Evolutionary conservation across 2,329 filamentous ascomycete genomes (phyloP).

Genomic region (Apiospora rasikravindrae): DNA sequence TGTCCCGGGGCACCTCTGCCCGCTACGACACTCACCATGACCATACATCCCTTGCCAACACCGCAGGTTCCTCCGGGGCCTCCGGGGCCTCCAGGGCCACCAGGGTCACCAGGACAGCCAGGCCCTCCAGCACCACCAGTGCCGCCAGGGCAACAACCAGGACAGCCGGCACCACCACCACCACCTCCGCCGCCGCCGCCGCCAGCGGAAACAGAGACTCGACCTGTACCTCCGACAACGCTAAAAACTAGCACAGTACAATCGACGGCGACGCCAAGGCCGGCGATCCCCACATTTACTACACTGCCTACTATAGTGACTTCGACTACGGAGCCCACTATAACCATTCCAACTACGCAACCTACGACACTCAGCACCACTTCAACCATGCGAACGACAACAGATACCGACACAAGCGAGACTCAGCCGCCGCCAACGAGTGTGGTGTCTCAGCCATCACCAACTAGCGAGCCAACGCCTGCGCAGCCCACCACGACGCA

Average conservation of each 20-base stretch:
- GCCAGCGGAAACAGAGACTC: background rate
- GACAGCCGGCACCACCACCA: background rate
- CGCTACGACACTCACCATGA: slow-evolving; percentile 20
- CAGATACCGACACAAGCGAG: background rate
- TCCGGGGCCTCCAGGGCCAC: background rate
- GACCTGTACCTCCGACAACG: background rate
- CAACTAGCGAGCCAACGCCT: background rate
- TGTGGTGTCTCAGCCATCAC: background rate
- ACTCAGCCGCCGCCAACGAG: background rate
- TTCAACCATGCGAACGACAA: background rate
- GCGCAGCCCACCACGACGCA: background rate
- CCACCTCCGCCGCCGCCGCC: background rate
- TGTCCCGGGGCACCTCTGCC: slow-evolving; percentile 21
- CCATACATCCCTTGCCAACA: slow-evolving; percentile 18
- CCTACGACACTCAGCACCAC: background rate
- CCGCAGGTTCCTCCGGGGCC: background rate
- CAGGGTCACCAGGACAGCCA: background rate
- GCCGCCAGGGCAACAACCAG: background rate
- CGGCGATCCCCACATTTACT: background rate
- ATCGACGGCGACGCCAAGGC: background rate
- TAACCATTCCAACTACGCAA: background rate
- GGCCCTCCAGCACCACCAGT: background rate
- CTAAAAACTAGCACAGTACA: background rate
- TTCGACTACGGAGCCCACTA: background rate
- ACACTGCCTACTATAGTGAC: background rate